These are phyloP conservation scores for Fagus sylvatica DNA, from an alignment of 306 rosid genomes.

Conservation along the genomic window DNA sequence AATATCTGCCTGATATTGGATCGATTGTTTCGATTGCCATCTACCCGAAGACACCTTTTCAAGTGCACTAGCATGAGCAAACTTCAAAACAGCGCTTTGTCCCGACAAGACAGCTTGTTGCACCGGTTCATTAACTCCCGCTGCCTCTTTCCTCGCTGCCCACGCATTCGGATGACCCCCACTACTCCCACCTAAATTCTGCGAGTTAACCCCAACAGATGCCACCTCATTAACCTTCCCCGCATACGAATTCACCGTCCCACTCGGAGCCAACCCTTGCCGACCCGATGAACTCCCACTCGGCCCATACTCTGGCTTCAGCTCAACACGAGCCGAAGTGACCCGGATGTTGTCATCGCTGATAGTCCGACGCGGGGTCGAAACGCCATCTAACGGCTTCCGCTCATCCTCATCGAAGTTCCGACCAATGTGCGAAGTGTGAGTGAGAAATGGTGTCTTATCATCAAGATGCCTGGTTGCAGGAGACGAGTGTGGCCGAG, in stretches of 20 bases:
- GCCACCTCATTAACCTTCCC: constrained; percentile 52
- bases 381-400: constrained; percentile 79
- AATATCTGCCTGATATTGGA: constrained; percentile 55
- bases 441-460: constrained; percentile 64
- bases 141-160: constrained; percentile 80
- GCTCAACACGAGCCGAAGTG: constrained; percentile 45
- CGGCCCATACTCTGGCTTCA: constrained; percentile 49
- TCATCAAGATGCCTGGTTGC: constrained; percentile 80
- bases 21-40: constrained; percentile 76
- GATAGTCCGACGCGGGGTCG: constrained; percentile 63
- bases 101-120: constrained; percentile 65
- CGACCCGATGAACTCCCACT: constrained; percentile 52
- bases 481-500: constrained; percentile 87
- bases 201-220: constrained; percentile 45
- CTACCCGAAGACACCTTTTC: constrained; percentile 95
- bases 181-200: constrained; percentile 42
- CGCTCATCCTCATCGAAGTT: constrained; percentile 98
- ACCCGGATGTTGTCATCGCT: constrained; percentile 70
- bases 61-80: constrained; percentile 88
- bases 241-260: constrained; percentile 46
- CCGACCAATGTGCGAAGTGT: constrained; percentile 73
- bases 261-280: constrained; percentile 49
- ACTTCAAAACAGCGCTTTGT: constrained; percentile 71
- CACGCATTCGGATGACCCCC: constrained; percentile 70
- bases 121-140: constrained; percentile 46